Conservation (phyloP, 495 filamentous ascomycete species). For the Trichoderma virens region DNA sequence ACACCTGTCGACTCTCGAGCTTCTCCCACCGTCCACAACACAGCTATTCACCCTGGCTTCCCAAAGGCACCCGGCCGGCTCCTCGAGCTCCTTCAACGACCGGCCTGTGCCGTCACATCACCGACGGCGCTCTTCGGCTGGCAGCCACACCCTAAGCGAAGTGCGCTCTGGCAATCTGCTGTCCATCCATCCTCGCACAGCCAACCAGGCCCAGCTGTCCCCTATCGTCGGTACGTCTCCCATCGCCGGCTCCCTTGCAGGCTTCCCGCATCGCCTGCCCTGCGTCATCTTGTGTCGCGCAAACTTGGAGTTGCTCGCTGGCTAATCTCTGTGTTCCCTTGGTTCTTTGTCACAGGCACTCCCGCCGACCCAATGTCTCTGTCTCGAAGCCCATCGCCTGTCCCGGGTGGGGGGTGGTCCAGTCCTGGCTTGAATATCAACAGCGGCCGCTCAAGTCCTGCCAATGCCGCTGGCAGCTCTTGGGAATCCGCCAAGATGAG, state of each 20-base stretch:
- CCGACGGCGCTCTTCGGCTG: constrained; percentile 31
- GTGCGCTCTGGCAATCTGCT: constrained; percentile 6
- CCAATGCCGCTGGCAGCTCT: constrained; percentile 45
- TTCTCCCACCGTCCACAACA: background rate
- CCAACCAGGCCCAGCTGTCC: constrained; percentile 31
- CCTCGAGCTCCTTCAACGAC: constrained; percentile 37
- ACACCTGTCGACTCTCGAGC: constrained; percentile 5
- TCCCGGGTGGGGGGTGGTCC: constrained; percentile 75
- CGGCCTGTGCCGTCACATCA: constrained; percentile 31
- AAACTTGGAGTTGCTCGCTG: constrained; percentile 2
- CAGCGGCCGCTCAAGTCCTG: constrained; percentile 63
- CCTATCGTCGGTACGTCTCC: constrained; percentile 34
- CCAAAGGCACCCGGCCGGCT: constrained; percentile 27
- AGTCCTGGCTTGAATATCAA: constrained; percentile 68
- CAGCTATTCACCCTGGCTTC: constrained; percentile 29
- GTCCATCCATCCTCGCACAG: constrained; percentile 19
- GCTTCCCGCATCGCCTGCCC: constrained; percentile 2
- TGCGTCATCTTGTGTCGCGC: constrained; percentile 6
- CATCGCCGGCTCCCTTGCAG: constrained; percentile 11
- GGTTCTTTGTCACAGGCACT: constrained; percentile 26
- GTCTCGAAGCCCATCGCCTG: constrained; percentile 77
- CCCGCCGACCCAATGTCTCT: constrained; percentile 61
- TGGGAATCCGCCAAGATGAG: constrained; percentile 83
- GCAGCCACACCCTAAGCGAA: constrained; percentile 7
- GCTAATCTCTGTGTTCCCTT: constrained; percentile 13